Percentiles rank a stretch among this genome's conserved stretches.
These are phyloP conservation scores for Hippophae gyantsensis DNA, from an alignment of 306 rosid species.

Conservation along the genomic window DNA sequence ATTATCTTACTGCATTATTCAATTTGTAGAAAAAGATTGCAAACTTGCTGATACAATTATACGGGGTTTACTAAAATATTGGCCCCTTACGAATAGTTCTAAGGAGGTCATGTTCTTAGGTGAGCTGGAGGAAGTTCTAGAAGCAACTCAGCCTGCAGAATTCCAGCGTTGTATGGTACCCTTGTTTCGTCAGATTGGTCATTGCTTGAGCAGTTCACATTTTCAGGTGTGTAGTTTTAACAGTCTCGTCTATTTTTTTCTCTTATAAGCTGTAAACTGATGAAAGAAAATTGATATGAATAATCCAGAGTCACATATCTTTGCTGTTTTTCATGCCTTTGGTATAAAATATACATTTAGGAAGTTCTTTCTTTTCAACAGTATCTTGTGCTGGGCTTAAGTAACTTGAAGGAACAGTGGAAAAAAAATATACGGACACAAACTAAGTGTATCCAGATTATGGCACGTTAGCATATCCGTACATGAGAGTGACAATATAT, in stretches of 20 bases:
- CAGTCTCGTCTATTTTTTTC: constrained; percentile 14
- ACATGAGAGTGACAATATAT: no score
- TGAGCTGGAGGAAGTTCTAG: constrained; percentile 94
- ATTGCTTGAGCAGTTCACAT: constrained; percentile 90
- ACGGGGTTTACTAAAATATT: constrained; percentile 80
- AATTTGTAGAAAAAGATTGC: constrained; percentile 94
- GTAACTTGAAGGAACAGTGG: no score
- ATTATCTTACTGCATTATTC: constrained; percentile 85
- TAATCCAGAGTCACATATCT: no score
- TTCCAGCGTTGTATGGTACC: constrained; percentile 88
- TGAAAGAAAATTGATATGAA: no score
- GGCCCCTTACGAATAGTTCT: constrained; percentile 96
- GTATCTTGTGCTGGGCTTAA: no score
- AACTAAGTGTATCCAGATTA: no score
- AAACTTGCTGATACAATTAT: constrained; percentile 95
- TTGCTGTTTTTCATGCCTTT: no score
- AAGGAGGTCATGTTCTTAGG: constrained; percentile 98
- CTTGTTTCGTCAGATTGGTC: constrained; percentile 69
- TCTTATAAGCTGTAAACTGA: neutral
- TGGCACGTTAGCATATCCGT: no score
- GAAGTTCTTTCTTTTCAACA: no score
- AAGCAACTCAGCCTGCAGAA: constrained; percentile 89
- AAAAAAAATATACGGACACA: no score
- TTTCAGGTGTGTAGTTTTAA: constrained; percentile 65
- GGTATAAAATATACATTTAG: no score